These are phyloP conservation scores for Phytophthora cryptogea DNA, from an alignment of 352 stramenopile genomes.

Conservation along the genomic window DNA sequence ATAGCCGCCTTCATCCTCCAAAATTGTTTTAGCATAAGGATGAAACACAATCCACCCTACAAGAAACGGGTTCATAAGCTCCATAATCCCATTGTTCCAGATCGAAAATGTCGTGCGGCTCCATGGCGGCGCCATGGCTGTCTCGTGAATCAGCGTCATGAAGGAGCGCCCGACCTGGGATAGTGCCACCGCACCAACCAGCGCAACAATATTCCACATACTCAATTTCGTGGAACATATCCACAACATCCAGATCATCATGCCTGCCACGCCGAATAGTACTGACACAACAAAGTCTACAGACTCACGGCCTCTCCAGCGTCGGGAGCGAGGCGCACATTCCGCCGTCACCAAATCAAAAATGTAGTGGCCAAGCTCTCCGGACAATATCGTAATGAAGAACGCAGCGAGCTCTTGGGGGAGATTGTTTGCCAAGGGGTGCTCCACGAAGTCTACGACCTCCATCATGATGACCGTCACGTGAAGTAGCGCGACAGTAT, in stretches of 20 bases:
- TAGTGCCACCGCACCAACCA: slow-evolving; percentile 37
- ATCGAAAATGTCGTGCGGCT: slow-evolving; percentile 27
- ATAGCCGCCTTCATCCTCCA: slow-evolving; percentile 28
- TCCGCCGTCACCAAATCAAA: slow-evolving; percentile 20
- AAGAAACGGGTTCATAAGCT: slow-evolving; percentile 61
- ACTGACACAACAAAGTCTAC: slow-evolving; percentile 33
- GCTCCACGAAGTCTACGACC: slow-evolving; percentile 54
- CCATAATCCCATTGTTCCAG: slow-evolving; percentile 60
- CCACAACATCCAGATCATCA: slow-evolving; percentile 30
- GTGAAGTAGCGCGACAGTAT: slow-evolving; percentile 59
- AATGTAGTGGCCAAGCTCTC: slow-evolving; percentile 38
- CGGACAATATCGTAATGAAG: slow-evolving; percentile 48
- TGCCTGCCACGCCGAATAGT: slow-evolving; percentile 15
- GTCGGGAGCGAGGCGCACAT: slow-evolving; percentile 7
- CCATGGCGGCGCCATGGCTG: slow-evolving; percentile 35
- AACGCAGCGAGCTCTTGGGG: slow-evolving; percentile 50
- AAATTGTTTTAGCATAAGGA: slow-evolving; percentile 58
- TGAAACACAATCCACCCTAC: slow-evolving; percentile 66
- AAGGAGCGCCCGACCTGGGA: slow-evolving; percentile 43
- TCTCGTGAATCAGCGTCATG: slow-evolving; percentile 46
- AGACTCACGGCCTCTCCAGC: slow-evolving; percentile 14
- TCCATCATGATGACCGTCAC: slow-evolving; percentile 72
- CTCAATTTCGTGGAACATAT: slow-evolving; percentile 19
- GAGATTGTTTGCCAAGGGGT: slow-evolving; percentile 41
- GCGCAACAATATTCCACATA: slow-evolving; percentile 41